A percentile compares a stretch with the other conserved stretches of the same genome.
Conservation (phyloP, 164 flowering plant genomes). For the Buxus sempervirens region DNA sequence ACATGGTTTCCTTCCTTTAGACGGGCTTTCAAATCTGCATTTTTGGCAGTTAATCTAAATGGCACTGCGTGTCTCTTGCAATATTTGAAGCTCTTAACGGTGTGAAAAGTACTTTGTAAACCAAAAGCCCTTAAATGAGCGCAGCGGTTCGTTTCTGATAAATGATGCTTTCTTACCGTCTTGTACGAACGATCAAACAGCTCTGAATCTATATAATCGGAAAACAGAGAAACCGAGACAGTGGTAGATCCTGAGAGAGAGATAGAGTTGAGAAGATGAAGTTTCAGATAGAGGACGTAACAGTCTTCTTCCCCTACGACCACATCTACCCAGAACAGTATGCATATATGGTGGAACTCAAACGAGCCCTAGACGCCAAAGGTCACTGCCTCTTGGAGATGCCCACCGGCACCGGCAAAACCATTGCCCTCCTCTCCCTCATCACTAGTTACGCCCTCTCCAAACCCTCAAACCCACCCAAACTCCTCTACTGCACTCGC, state of each 20-base stretch:
- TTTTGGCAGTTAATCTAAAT: too few relatives aligned
- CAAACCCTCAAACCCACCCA: conserved; percentile 56
- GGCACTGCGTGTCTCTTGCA: too few relatives aligned
- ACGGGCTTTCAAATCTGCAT: too few relatives aligned
- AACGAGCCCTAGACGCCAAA: conserved; percentile 84
- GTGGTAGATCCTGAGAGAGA: neutral
- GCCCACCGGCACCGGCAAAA: conserved; percentile 99
- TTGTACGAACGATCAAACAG: too few relatives aligned
- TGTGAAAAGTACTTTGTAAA: too few relatives aligned
- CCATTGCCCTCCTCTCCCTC: conserved; percentile 90
- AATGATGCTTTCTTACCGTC: too few relatives aligned
- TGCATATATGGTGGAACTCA: conserved; percentile 86
- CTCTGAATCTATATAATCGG: too few relatives aligned
- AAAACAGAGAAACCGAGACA: too few relatives aligned
- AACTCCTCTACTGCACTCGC: conserved; percentile 97
- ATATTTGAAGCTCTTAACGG: too few relatives aligned
- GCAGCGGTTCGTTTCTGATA: too few relatives aligned
- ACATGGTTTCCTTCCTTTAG: too few relatives aligned
- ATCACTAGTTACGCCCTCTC: conserved; percentile 77
- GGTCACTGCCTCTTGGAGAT: conserved; percentile 97
- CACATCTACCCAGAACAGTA: conserved; percentile 97
- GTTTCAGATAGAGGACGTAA: conserved; percentile 83
- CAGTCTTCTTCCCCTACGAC: conserved; percentile 92
- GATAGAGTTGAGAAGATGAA: conserved; percentile 44
- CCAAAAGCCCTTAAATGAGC: too few relatives aligned